A percentile compares a stretch with the other conserved stretches of the same genome.
phyloP scores from a whole-genome alignment of 768 basidiomycete species.

The Phlebiopsis flavidoalba region DNA sequence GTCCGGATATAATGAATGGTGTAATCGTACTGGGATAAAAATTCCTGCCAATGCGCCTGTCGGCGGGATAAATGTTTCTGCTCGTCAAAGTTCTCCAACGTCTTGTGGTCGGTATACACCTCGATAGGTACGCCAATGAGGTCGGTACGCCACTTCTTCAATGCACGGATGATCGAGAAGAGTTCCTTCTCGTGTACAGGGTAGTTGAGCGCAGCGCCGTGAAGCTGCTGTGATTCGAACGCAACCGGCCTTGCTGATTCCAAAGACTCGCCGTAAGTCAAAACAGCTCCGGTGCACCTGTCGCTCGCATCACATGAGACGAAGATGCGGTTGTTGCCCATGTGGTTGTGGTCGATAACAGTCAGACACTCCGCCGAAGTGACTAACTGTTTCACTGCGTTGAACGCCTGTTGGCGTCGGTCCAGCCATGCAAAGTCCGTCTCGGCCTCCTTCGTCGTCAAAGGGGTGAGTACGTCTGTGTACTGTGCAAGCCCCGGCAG shows the following conservation, averaged over 20 bases:
- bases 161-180: slow-evolving; percentile 27
- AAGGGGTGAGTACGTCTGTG: slow-evolving; percentile 12
- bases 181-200: slow-evolving; percentile 33
- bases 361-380: slow-evolving; percentile 14
- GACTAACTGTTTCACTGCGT: slow-evolving; percentile 18
- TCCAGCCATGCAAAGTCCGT: slow-evolving; percentile 6
- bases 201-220: slow-evolving; percentile 25
- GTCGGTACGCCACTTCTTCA: slow-evolving; percentile 23
- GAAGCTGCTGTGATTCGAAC: slow-evolving; percentile 8
- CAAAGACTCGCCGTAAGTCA: slow-evolving; percentile 19
- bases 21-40: slow-evolving; percentile 16
- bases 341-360: slow-evolving; percentile 1
- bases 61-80: slow-evolving; percentile 22
- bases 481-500: slow-evolving; percentile 22
- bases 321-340: slow-evolving; percentile 3
- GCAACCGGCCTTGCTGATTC: slow-evolving; percentile 9
- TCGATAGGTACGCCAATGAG: slow-evolving; percentile 18
- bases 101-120: slow-evolving; percentile 27
- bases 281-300: slow-evolving; percentile 23
- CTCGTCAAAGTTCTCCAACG: slow-evolving; percentile 23
- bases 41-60: slow-evolving; percentile 28
- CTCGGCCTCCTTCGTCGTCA: slow-evolving; percentile 12
- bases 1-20: slow-evolving; percentile 4
- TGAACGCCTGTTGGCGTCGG: slow-evolving; percentile 12
- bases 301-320: slow-evolving; percentile 20